Evolutionary conservation across 2,329 filamentous ascomycete species (phyloP).

Genomic region (Epichloe amarillans): DNA sequence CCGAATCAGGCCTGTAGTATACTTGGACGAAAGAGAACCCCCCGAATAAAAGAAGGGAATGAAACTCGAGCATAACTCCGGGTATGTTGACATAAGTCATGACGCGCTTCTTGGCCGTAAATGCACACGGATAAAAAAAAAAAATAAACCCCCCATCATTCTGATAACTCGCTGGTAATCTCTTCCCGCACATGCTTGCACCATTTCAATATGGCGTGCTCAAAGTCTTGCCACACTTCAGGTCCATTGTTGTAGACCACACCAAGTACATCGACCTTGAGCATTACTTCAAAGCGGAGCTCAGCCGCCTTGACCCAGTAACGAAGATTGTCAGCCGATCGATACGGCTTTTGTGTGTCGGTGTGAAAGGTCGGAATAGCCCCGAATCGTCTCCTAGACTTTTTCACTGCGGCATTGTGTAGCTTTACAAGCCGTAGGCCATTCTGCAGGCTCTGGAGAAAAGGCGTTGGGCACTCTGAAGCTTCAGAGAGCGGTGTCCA

Average conservation of each 20-base stretch:
- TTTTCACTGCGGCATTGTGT: slow-evolving; percentile 78
- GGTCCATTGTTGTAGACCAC: slow-evolving; percentile 63
- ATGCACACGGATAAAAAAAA: neutral
- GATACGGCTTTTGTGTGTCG: slow-evolving; percentile 91
- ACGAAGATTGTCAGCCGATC: slow-evolving; percentile 81
- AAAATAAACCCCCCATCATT: slow-evolving; percentile 4
- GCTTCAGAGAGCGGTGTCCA: slow-evolving; percentile 42
- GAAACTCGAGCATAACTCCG: slow-evolving; percentile 1
- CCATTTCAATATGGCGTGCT: slow-evolving; percentile 73
- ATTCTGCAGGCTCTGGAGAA: slow-evolving; percentile 61
- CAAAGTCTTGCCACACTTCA: slow-evolving; percentile 67
- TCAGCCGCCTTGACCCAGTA: slow-evolving; percentile 97
- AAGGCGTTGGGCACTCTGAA: slow-evolving; percentile 50
- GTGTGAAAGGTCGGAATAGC: slow-evolving; percentile 79
- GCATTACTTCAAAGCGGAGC: slow-evolving; percentile 76
- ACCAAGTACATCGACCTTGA: slow-evolving; percentile 74
- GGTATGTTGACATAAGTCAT: slow-evolving; percentile 6
- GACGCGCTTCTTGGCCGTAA: slow-evolving; percentile 2
- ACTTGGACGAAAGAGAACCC: too few relatives aligned
- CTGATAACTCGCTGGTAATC: slow-evolving; percentile 52
- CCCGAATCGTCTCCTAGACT: slow-evolving; percentile 76
- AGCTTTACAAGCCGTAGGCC: slow-evolving; percentile 72
- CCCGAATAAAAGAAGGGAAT: neutral
- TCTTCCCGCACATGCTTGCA: slow-evolving; percentile 71
- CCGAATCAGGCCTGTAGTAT: neutral